Percentiles rank a stretch among this genome's conserved stretches.
Evolutionary conservation across 306 rosid species (phyloP).

Genomic region (Lathyrus aphaca): DNA sequence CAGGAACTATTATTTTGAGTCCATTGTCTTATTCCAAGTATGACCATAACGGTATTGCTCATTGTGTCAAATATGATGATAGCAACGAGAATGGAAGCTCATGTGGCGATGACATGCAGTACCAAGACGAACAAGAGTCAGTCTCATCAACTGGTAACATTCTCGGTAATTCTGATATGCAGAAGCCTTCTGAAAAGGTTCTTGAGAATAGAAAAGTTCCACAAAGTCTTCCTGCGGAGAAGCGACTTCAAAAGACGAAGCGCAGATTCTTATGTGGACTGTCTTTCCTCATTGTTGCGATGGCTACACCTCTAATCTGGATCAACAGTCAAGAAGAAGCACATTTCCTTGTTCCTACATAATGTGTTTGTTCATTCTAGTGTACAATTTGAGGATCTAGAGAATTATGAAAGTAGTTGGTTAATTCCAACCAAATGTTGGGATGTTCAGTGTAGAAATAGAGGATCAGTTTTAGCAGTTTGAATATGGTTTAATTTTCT

Average conservation of each 20-base stretch:
- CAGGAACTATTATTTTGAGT: conserved; percentile 58
- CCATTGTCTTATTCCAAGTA: conserved; percentile 49
- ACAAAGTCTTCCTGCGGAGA: conserved; percentile 32
- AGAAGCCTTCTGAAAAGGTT: conserved; percentile 41
- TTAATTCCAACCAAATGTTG: conserved; percentile 38
- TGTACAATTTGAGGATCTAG: conserved; percentile 26
- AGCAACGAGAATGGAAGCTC: conserved; percentile 47
- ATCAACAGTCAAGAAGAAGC: conserved; percentile 59
- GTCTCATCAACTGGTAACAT: conserved; percentile 68
- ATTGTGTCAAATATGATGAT: conserved; percentile 37
- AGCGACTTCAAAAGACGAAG: conserved; percentile 42
- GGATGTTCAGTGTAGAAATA: conserved; percentile 28
- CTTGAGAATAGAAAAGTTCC: conserved; percentile 36
- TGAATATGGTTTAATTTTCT: conserved; percentile 16
- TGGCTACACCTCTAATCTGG: conserved; percentile 58
- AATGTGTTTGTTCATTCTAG: conserved; percentile 30
- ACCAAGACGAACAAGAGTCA: conserved; percentile 61
- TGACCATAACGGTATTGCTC: conserved; percentile 42
- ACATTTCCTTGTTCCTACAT: conserved; percentile 73
- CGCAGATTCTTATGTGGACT: conserved; percentile 60
- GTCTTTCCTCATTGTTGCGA: conserved; percentile 54
- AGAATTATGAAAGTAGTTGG: conserved; percentile 22
- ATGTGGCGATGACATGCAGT: conserved; percentile 46
- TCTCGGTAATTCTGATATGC: conserved; percentile 44
- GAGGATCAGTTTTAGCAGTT: conserved; percentile 1